Evolutionary conservation across 805 yeast genomes (phyloP).

Genomic region (Yueomyces sp.): DNA sequence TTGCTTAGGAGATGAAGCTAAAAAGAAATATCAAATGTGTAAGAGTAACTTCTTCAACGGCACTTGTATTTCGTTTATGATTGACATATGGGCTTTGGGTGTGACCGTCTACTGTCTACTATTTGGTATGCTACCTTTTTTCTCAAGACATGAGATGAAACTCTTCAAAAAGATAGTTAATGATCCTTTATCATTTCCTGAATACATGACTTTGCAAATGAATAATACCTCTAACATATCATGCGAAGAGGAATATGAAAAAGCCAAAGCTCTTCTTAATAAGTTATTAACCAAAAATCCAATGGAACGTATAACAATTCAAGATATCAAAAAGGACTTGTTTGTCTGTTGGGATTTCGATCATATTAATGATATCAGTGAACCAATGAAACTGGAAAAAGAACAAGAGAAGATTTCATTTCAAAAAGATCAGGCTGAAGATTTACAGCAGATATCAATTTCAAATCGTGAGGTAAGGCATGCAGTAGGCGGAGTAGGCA

Average conservation of each 20-base stretch:
- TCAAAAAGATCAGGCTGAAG: constrained; percentile 9
- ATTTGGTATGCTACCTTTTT: constrained; percentile 82
- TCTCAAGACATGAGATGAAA: constrained; percentile 56
- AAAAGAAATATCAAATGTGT: constrained; percentile 10
- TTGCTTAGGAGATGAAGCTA: constrained; percentile 39
- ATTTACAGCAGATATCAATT: constrained; percentile 36
- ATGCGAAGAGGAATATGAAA: constrained; percentile 32
- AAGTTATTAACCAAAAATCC: constrained; percentile 63
- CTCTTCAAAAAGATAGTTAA: constrained; percentile 71
- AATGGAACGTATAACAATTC: constrained; percentile 47
- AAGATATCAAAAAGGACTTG: constrained; percentile 64
- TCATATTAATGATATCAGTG: constrained; percentile 6
- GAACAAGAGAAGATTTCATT: constrained; percentile 9
- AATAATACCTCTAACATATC: constrained; percentile 21
- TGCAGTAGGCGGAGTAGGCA: constrained; percentile 76
- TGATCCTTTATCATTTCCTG: constrained; percentile 46
- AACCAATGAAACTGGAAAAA: constrained; percentile 9
- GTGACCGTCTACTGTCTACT: constrained; percentile 79
- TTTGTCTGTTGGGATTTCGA: constrained; percentile 39
- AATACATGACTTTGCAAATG: constrained; percentile 14
- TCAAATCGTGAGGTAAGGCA: constrained; percentile 55
- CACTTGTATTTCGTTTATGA: constrained; percentile 59
- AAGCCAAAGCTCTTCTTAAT: constrained; percentile 41
- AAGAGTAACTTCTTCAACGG: constrained; percentile 16
- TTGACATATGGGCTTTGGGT: constrained; percentile 97